phyloP scores from a whole-genome alignment of 2,329 filamentous ascomycete genomes.

The Neobulgaria alba region DNA sequence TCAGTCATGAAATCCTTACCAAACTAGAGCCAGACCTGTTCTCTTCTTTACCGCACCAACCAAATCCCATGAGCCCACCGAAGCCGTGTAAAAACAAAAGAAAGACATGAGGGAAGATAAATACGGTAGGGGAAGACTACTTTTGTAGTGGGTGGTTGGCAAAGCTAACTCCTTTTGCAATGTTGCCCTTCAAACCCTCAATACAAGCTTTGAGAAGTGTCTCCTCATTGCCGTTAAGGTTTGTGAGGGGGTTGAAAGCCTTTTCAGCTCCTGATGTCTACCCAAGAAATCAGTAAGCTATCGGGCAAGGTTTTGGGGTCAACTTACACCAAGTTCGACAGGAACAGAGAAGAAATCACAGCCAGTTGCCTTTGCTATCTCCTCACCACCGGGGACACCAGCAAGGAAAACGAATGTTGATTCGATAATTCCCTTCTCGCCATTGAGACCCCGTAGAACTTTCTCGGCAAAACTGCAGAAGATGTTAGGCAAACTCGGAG shows the following conservation, averaged over 20 bases:
- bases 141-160: conserved; percentile 81
- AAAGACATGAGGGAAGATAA: conserved; percentile 5
- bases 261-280: conserved; percentile 81
- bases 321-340: conserved; percentile 85
- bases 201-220: conserved; percentile 68
- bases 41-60: conserved; percentile 3
- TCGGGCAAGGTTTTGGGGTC: not conserved
- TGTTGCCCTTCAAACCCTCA: conserved; percentile 81
- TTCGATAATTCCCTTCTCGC: conserved; percentile 88
- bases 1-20: conserved; percentile 24
- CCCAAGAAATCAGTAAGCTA: conserved; percentile 25
- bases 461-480: conserved; percentile 76
- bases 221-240: conserved; percentile 82
- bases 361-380: conserved; percentile 74
- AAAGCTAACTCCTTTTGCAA: conserved; percentile 87
- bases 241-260: conserved; percentile 68
- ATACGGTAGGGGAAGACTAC: conserved; percentile 46
- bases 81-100: conserved; percentile 4
- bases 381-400: conserved; percentile 79
- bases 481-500: not conserved
- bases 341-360: conserved; percentile 94
- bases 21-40: conserved; percentile 12
- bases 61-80: not conserved
- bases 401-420: conserved; percentile 94
- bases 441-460: conserved; percentile 85